Conservation (phyloP, 2,329 filamentous ascomycete genomes). For the Aspergillus sp. region DNA sequence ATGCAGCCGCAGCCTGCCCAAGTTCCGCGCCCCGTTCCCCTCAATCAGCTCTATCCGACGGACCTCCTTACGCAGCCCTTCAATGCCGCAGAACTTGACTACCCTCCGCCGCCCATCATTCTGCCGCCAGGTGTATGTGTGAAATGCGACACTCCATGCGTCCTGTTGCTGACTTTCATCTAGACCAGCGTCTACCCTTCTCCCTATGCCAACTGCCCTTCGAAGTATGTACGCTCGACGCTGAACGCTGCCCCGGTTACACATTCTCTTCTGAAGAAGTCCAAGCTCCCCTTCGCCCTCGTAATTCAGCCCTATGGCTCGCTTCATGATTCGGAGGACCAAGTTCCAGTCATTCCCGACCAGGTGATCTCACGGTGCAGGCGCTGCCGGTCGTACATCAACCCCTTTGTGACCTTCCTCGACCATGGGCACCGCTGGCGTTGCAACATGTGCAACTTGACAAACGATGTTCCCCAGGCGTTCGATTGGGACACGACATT, state of each 20-base stretch:
- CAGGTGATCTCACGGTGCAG: constrained; percentile 95
- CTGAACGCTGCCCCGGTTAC: constrained; percentile 90
- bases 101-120: constrained; percentile 82
- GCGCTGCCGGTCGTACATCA: constrained; percentile 94
- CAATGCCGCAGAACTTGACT: constrained; percentile 83
- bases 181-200: constrained; percentile 87
- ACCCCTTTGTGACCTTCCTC: constrained; percentile 91
- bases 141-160: no score
- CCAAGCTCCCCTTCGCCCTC: constrained; percentile 86
- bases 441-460: constrained; percentile 99
- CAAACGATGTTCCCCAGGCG: constrained; percentile 96
- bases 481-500: constrained; percentile 95
- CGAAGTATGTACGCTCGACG: constrained; percentile 91
- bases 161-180: constrained; percentile 34
- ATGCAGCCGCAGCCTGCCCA: constrained; percentile 36
- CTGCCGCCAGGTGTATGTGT: constrained; percentile 78
- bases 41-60: constrained; percentile 87
- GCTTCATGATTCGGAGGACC: constrained; percentile 85
- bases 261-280: constrained; percentile 89
- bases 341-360: constrained; percentile 84
- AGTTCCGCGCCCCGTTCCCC: constrained; percentile 41
- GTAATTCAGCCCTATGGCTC: constrained; percentile 93
- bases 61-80: constrained; percentile 90
- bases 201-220: constrained; percentile 78
- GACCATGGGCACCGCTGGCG: constrained; percentile 97